Evolutionary conservation across 1,284 basidiomycete species (phyloP).

Genomic region (Cryptococcus sp.): DNA sequence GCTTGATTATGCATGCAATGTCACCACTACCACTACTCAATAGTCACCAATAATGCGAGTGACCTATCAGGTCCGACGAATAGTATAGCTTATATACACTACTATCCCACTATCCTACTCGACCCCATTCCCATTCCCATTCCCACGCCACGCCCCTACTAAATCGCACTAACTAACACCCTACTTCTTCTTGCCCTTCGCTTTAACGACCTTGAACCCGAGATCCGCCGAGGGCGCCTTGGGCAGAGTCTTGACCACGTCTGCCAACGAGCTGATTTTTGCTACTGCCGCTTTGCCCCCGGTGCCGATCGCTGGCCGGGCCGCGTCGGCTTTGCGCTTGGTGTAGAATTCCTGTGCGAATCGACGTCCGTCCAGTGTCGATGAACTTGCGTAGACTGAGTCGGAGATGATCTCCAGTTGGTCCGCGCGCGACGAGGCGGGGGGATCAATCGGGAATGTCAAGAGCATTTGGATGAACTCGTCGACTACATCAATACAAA

Average conservation of each 20-base stretch:
- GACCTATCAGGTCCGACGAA: no score
- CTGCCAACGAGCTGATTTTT: constrained; percentile 35
- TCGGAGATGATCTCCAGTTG: constrained; percentile 88
- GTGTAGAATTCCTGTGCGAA: constrained; percentile 89
- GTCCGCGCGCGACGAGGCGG: constrained; percentile 58
- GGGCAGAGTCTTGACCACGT: constrained; percentile 82
- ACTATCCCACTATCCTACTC: no score
- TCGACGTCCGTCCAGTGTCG: constrained; percentile 89
- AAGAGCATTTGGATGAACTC: constrained; percentile 90
- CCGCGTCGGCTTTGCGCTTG: constrained; percentile 77
- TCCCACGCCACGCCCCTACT: no score
- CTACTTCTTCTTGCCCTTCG: constrained; percentile 76
- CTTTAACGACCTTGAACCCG: constrained; percentile 88
- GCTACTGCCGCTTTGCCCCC: constrained; percentile 21
- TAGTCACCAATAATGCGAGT: no score
- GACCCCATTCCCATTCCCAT: no score
- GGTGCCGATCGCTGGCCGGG: constrained; percentile 14
- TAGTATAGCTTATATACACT: no score
- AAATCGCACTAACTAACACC: no score
- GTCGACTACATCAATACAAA: constrained; percentile 64
- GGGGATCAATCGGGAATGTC: constrained; percentile 85
- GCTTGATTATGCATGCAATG: no score
- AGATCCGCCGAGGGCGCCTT: constrained; percentile 74
- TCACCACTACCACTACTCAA: no score
- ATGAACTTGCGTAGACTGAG: constrained; percentile 87